A percentile compares a stretch with the other conserved stretches of the same genome.
These are phyloP conservation scores for Meyerozyma smithsonii DNA, from an alignment of 1,139 yeast genomes.

Conservation along the genomic window DNA sequence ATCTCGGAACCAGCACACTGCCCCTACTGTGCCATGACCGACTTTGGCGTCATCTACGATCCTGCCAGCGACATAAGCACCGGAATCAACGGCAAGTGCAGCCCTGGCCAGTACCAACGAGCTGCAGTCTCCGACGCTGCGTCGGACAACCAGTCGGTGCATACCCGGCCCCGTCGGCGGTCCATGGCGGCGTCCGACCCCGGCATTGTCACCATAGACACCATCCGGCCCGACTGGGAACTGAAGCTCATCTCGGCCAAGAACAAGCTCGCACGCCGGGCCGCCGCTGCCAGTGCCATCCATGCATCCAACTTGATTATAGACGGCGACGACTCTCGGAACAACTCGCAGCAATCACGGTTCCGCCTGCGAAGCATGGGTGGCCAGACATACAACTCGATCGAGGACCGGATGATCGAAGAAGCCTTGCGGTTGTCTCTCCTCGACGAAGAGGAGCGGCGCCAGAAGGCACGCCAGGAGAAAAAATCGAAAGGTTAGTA, in stretches of 20 bases:
- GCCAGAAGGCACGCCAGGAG: constrained; percentile 20
- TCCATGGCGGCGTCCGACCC: constrained; percentile 60
- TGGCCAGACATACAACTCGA: constrained; percentile 11
- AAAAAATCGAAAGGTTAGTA: not conserved
- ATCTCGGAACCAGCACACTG: constrained; percentile 87
- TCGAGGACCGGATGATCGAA: constrained; percentile 79
- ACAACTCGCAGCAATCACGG: constrained; percentile 3
- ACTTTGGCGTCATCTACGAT: constrained; percentile 78
- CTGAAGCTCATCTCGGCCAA: constrained; percentile 65
- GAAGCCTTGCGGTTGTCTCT: constrained; percentile 76
- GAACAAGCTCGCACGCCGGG: constrained; percentile 71
- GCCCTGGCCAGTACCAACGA: constrained; percentile 32
- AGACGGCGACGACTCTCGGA: constrained; percentile 18
- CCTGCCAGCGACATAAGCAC: constrained; percentile 53
- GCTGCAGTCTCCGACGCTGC: constrained; percentile 4
- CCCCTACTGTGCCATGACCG: constrained; percentile 88
- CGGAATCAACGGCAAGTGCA: constrained; percentile 45
- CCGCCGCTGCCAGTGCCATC: constrained; percentile 92
- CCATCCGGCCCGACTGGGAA: constrained; percentile 92
- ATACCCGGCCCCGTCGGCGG: constrained; percentile 20
- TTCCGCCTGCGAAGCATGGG: constrained; percentile 5
- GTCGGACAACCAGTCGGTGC: not conserved
- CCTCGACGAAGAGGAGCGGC: constrained; percentile 61
- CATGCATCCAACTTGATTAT: constrained; percentile 73
- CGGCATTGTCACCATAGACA: constrained; percentile 71